phyloP scores from a whole-genome alignment of 78 protist species.

The Protostelium mycophagum region DNA sequence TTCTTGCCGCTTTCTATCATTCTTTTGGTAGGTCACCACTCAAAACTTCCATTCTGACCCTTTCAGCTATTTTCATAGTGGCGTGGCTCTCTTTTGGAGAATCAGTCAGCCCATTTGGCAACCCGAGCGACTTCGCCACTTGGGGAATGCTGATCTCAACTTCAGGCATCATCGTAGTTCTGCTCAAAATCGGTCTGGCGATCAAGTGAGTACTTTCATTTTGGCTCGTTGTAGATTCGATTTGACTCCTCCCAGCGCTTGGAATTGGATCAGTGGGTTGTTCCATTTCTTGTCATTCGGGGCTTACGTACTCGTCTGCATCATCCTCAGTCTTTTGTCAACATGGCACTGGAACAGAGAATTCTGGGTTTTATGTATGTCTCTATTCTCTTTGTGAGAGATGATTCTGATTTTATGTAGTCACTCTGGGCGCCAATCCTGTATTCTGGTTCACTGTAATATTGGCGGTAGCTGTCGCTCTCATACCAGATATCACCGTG shows the following conservation, averaged over 20 bases:
- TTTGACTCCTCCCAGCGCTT: not conserved
- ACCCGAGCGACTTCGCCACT: constrained; percentile 8
- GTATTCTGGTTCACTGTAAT: not conserved
- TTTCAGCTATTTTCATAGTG: constrained; percentile 3
- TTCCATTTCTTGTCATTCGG: not conserved
- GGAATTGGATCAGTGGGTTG: not conserved
- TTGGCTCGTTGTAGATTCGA: no score
- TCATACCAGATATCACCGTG: not conserved
- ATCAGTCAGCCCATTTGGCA: constrained; percentile 3
- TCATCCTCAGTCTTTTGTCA: not conserved
- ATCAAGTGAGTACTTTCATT: constrained; percentile 16
- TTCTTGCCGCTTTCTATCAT: constrained; percentile 21
- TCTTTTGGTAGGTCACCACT: not conserved
- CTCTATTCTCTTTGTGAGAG: no score
- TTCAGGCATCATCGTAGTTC: constrained; percentile 3
- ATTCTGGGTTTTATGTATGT: not conserved
- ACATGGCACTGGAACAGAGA: not conserved
- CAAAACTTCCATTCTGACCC: constrained; percentile 3
- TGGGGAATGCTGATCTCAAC: constrained; percentile 5
- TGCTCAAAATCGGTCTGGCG: constrained; percentile 7
- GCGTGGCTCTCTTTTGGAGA: not conserved
- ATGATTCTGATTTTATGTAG: no score
- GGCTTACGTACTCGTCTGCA: not conserved
- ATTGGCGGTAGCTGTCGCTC: not conserved
- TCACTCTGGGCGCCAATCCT: not conserved